Evolutionary conservation across 768 basidiomycete genomes (phyloP).

Genomic region (Mycena capillaripes): DNA sequence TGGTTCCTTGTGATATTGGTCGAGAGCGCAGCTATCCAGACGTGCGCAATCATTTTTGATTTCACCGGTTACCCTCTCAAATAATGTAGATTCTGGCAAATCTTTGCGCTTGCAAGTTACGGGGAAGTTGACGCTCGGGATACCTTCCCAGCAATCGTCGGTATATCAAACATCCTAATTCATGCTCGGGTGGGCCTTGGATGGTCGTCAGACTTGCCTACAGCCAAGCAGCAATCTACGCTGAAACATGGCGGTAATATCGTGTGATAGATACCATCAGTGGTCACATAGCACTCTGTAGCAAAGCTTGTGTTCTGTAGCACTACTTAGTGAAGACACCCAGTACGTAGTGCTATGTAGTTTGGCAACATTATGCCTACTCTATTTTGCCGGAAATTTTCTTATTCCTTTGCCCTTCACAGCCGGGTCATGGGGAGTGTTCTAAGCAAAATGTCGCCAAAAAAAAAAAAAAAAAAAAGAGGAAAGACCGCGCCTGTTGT

Average conservation of each 20-base stretch:
- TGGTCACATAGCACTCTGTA: too few relatives aligned
- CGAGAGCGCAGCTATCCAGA: constrained; percentile 6
- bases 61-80: neutral
- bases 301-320: too few relatives aligned
- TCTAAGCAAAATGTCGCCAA: too few relatives aligned
- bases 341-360: too few relatives aligned
- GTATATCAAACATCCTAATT: constrained; percentile 6
- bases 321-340: too few relatives aligned
- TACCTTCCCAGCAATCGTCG: constrained; percentile 1
- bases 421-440: too few relatives aligned
- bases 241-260: neutral
- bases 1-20: constrained; percentile 6
- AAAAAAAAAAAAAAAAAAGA: too few relatives aligned
- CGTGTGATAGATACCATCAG: too few relatives aligned
- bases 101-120: neutral
- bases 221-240: constrained; percentile 5
- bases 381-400: too few relatives aligned
- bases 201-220: constrained; percentile 5
- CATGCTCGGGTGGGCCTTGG: constrained; percentile 10
- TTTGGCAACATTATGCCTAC: too few relatives aligned
- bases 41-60: neutral
- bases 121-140: constrained; percentile 2
- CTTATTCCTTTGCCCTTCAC: too few relatives aligned
- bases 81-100: constrained; percentile 1
- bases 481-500: too few relatives aligned